These are phyloP conservation scores for Stagonosporopsis chrysanthemi DNA, from an alignment of 2,329 filamentous ascomycete species.

Conservation along the genomic window DNA sequence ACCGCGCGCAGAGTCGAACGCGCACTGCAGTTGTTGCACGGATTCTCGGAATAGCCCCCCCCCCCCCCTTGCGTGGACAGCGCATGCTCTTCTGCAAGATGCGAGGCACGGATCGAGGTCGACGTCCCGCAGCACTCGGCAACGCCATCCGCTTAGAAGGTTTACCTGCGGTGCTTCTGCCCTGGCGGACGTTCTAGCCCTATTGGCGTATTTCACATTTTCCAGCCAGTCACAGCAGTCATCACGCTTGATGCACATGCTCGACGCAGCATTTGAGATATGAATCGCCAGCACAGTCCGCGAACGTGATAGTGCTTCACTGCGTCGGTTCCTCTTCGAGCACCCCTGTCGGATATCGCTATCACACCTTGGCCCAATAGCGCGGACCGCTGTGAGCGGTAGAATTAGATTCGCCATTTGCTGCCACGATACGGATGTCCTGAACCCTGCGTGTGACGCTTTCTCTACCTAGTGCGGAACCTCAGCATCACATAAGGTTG, in stretches of 20 bases:
- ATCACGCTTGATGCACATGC: slow-evolving; percentile 33
- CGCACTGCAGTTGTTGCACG: slow-evolving; percentile 3
- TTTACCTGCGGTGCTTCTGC: slow-evolving; percentile 26
- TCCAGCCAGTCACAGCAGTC: slow-evolving; percentile 39
- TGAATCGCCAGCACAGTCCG: slow-evolving; percentile 33
- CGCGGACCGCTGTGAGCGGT: slow-evolving; percentile 43
- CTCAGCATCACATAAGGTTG: slow-evolving; percentile 41
- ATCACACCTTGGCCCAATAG: slow-evolving; percentile 53
- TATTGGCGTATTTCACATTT: slow-evolving; percentile 30
- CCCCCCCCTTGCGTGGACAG: slow-evolving; percentile 16
- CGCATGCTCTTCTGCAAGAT: slow-evolving; percentile 6
- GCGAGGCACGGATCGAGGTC: slow-evolving; percentile 28
- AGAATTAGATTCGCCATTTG: slow-evolving; percentile 48
- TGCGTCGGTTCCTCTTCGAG: slow-evolving; percentile 33
- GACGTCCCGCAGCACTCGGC: slow-evolving; percentile 44
- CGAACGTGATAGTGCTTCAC: slow-evolving; percentile 38
- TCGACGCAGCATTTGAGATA: slow-evolving; percentile 28
- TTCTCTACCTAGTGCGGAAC: slow-evolving; percentile 41
- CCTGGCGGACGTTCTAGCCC: slow-evolving; percentile 29
- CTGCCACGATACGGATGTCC: slow-evolving; percentile 38
- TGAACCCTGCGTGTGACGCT: slow-evolving; percentile 43
- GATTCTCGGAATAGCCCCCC: background rate
- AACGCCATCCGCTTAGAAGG: slow-evolving; percentile 42
- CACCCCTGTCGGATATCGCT: slow-evolving; percentile 35
- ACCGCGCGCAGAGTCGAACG: slow-evolving; percentile 1